Evolutionary conservation across 768 basidiomycete genomes (phyloP).

Genomic region (Mycena maculata): DNA sequence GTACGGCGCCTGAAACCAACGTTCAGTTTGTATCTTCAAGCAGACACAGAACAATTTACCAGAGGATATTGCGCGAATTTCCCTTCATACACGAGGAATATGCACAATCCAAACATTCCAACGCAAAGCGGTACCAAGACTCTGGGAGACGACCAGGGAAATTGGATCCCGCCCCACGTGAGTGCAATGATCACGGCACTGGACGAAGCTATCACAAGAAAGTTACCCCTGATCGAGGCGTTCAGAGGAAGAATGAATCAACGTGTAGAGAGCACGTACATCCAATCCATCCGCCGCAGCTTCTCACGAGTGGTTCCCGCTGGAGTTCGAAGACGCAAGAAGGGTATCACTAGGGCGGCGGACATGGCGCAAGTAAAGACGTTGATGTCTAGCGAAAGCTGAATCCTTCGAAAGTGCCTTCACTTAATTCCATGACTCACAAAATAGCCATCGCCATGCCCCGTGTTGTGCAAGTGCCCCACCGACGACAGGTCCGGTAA

Average conservation of each 20-base stretch:
- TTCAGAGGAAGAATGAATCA: not conserved
- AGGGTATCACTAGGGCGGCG: no score
- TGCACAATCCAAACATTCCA: conserved; percentile 51
- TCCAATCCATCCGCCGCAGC: no score
- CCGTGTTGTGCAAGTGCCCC: conserved; percentile 48
- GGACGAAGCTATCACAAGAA: conserved; percentile 51
- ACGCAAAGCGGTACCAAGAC: conserved; percentile 57
- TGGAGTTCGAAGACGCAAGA: no score
- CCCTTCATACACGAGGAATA: conserved; percentile 55
- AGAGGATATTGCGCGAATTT: conserved; percentile 40
- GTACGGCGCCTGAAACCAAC: not conserved
- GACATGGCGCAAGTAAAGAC: no score
- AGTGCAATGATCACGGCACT: conserved; percentile 47
- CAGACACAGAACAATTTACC: conserved; percentile 34
- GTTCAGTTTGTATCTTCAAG: conserved; percentile 30
- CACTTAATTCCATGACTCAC: no score
- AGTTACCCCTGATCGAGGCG: conserved; percentile 49
- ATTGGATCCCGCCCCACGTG: conserved; percentile 57
- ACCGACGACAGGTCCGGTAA: conserved; percentile 32
- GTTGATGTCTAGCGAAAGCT: conserved; percentile 47
- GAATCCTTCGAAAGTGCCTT: no score
- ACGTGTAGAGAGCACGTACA: not conserved
- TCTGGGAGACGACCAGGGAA: conserved; percentile 54
- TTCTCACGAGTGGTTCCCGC: no score
- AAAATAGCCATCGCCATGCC: conserved; percentile 58